Evolutionary conservation across 805 yeast genomes (phyloP), one percentile per base, ranked within the genome.

Genomic region (Myxozyma neglecta): DNA sequence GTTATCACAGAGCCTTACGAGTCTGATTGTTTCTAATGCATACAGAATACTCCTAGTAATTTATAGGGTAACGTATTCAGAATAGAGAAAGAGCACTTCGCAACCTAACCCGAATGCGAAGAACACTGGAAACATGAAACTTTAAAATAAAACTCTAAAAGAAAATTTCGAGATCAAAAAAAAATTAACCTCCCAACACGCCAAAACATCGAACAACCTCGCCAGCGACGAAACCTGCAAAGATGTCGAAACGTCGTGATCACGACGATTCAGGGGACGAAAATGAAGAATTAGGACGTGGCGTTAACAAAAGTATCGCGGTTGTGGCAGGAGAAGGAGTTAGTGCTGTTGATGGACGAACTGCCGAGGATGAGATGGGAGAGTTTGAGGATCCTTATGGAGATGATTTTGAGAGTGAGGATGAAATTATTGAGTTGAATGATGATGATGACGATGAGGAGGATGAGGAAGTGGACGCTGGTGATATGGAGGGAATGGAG

Each of bases 361-460:
- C 35, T 40, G 53, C 20, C 3, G 70, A 13, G 71, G 56, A 74
- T 70, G 73, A 75, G 69, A 59, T 75, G 75, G 87, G 85, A 10
- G 85, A 84, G 68, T 83, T 83, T 69, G 88, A 85, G 71, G 88
- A 82, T 66, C 85, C 86, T 2, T 83, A 83, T 66, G 88, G 82
- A 67, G 83, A 81, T 48, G 73, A 70, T 20, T 64, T 64, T 64
- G 84, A 79, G 16, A 65, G 68, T 20, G 76, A 70, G 6, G 77
- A 71, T 6, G 75, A 71, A 8, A 69, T 66, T 14, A 80, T 74
- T 4, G 86, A 85, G 74, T 97, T 91, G 74, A 94, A 88, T 71
- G 96, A 96, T 63, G 97, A 90, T 72, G 77, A 76, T 60, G 93
- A 90, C 39, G 76, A 71, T 32, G 74, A 50, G 7, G 69, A 59